Evolutionary conservation across 306 rosid genomes (phyloP).

Genomic region (Vigna mungo): DNA sequence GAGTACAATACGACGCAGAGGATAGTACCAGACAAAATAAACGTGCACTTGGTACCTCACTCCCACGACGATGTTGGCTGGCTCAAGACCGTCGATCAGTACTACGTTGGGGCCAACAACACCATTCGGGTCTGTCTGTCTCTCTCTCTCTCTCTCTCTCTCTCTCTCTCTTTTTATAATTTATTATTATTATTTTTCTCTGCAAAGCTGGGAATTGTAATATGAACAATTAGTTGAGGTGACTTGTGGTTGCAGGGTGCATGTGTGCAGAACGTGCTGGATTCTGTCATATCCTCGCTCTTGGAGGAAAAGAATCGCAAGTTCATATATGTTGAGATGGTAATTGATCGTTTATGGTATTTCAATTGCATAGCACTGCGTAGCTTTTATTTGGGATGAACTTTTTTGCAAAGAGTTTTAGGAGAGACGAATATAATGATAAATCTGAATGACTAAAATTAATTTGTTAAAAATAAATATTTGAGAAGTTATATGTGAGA

Average conservation of each 20-base stretch:
- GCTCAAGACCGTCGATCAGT: conserved; percentile 92
- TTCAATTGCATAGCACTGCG: neutral
- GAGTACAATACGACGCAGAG: conserved; percentile 69
- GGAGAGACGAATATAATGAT: too few relatives aligned
- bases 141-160: neutral
- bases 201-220: neutral
- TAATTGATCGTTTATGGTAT: conserved; percentile 25
- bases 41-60: conserved; percentile 85
- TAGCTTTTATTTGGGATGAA: neutral
- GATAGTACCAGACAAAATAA: conserved; percentile 57
- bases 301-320: conserved; percentile 77
- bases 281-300: conserved; percentile 74
- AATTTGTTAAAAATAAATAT: too few relatives aligned
- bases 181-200: neutral
- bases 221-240: neutral
- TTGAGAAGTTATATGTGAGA: too few relatives aligned
- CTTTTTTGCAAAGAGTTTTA: neutral
- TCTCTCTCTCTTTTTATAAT: neutral
- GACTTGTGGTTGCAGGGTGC: conserved; percentile 64
- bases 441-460: too few relatives aligned
- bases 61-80: conserved; percentile 91
- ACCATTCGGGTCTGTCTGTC: conserved; percentile 65
- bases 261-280: conserved; percentile 83
- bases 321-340: conserved; percentile 83
- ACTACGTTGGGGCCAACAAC: conserved; percentile 85